Conservation (phyloP, 2,329 filamentous ascomycete species). For the Aureobasidium sp. region DNA sequence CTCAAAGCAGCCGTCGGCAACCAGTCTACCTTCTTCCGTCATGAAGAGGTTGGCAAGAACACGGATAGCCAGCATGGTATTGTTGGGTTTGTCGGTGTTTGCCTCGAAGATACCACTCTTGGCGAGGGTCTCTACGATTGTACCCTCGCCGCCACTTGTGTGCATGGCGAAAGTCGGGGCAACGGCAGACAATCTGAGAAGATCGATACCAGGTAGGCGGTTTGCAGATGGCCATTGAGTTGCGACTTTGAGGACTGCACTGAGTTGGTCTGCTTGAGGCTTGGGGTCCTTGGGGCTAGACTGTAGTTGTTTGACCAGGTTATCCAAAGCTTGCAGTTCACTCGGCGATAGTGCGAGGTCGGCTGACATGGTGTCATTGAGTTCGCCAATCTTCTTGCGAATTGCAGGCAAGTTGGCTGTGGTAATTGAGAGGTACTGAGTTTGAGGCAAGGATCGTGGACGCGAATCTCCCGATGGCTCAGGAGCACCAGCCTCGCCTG, state of each 20-base stretch:
- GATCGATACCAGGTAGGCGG: constrained; percentile 74
- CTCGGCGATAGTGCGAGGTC: constrained; percentile 23
- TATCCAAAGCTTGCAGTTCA: constrained; percentile 56
- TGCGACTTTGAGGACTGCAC: constrained; percentile 55
- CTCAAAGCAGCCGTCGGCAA: constrained; percentile 50
- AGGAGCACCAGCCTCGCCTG: constrained; percentile 50
- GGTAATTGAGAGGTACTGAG: constrained; percentile 67
- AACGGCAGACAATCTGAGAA: constrained; percentile 73
- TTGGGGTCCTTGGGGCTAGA: constrained; percentile 34
- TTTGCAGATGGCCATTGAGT: constrained; percentile 74
- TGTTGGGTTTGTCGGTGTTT: constrained; percentile 58
- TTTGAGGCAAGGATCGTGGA: constrained; percentile 65
- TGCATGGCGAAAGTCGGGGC: constrained; percentile 57
- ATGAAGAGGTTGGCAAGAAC: constrained; percentile 77
- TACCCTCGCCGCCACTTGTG: constrained; percentile 43
- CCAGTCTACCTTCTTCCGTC: constrained; percentile 57
- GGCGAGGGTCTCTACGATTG: constrained; percentile 54
- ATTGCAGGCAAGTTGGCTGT: constrained; percentile 63
- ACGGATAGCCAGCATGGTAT: constrained; percentile 78
- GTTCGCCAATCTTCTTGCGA: constrained; percentile 64
- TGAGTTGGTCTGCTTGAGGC: constrained; percentile 36
- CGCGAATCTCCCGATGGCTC: constrained; percentile 27
- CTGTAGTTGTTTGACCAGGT: constrained; percentile 57
- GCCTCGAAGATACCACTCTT: constrained; percentile 49
- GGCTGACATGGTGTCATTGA: constrained; percentile 44